Evolutionary conservation across 2,329 filamentous ascomycete species (phyloP).

Genomic region (Microthyrium microscopicum): DNA sequence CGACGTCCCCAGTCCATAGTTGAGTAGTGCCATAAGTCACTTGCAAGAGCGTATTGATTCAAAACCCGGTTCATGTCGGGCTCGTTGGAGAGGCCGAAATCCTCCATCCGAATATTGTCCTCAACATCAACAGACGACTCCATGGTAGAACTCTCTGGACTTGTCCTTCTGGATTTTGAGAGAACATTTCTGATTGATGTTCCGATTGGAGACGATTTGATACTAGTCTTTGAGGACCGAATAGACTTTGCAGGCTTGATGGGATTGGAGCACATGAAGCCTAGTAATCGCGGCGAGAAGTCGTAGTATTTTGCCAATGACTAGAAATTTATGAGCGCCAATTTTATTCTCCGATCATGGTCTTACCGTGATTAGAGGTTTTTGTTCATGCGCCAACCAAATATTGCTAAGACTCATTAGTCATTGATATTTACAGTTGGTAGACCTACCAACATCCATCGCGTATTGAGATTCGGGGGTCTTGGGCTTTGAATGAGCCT

Average conservation of each 20-base stretch:
- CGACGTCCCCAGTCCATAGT: slow-evolving; percentile 51
- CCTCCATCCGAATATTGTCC: slow-evolving; percentile 7
- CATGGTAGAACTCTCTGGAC: not conserved
- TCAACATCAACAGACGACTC: not conserved
- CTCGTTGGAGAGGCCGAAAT: slow-evolving; percentile 20
- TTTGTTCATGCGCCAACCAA: slow-evolving; percentile 49
- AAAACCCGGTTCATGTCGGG: slow-evolving; percentile 21
- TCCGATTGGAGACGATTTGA: not conserved
- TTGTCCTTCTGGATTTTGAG: not conserved
- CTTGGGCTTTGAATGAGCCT: slow-evolving; percentile 24
- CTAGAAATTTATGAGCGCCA: slow-evolving; percentile 13
- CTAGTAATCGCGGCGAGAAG: slow-evolving; percentile 49
- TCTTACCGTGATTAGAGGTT: slow-evolving; percentile 32
- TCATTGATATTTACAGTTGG: slow-evolving; percentile 9
- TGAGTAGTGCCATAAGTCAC: slow-evolving; percentile 61
- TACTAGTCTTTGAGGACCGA: slow-evolving; percentile 3
- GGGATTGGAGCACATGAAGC: slow-evolving; percentile 45
- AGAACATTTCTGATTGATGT: not conserved
- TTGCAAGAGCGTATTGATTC: slow-evolving; percentile 42
- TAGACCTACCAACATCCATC: slow-evolving; percentile 49
- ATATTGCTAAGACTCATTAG: slow-evolving; percentile 38
- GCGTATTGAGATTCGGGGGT: slow-evolving; percentile 35
- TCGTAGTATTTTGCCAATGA: slow-evolving; percentile 44
- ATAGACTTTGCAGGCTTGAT: slow-evolving; percentile 13
- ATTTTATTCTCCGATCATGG: not conserved